Base-by-base conservation (phyloP, 352 stramenopile species). In the Phytophthora pinifolia region DNA sequence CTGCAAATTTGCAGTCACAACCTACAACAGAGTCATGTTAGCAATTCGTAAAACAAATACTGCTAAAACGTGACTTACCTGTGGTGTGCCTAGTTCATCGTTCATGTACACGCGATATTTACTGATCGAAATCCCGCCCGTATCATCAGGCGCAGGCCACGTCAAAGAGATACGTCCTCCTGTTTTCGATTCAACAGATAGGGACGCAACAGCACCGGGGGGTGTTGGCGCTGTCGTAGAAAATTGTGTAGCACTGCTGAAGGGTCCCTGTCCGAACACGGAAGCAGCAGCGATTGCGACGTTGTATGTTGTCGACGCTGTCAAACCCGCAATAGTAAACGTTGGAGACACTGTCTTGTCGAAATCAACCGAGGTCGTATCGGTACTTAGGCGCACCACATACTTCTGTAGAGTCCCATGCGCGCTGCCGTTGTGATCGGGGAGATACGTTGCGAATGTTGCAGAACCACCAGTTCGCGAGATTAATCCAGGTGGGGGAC, bases 91-190 rank as follows among this genome's bases (percentile, higher is more conserved):
- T 1, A 46, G 10, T 1, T 27, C 17, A 15, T 59, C 46, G 13
- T 72, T 34, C 1, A 56, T 42, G 30, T 83, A 79, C 20, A 90
- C 43, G 7, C 76, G 73, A 39, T 88, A 90, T 6, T 87, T 87
- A 5, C 47, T 77, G 20, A 90, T 76, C 2, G 62, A 39, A 12
- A 86, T 52, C 4, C 80, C 80, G 0, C 80, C 80, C 0, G 72
- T 72, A 27, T 90, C 80, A 3, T 70, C 48, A 6, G 80, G 80
- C 15, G 47, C 20, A 1, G 35, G 35, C 80, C 80, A 90, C 6
- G 47, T 33, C 4, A 90, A 50, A 7, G 25, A 50, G 4, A 87
- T 56, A 4, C 65, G 54, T 10, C 80, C 80, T 7, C 77, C 79
- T 7, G 71, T 74, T 6, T 49, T 60, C 12, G 47, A 50, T 3